phyloP scores from a whole-genome alignment of 257 asterid genomes.

The Marsdenia floribunda region DNA sequence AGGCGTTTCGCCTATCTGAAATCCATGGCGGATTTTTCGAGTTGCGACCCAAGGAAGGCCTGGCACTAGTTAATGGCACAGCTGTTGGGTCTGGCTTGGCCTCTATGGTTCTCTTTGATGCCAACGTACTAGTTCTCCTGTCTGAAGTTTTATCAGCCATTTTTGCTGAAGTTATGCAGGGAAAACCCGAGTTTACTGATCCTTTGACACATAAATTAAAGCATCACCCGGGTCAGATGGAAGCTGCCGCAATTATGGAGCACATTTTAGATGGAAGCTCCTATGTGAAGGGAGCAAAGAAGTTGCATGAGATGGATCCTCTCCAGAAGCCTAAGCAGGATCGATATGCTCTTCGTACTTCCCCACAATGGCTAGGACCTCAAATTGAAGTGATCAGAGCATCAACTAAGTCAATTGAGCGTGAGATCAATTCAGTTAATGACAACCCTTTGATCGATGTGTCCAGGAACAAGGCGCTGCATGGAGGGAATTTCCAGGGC shows the following conservation, averaged over 20 bases:
- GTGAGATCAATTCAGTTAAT: slow-evolving; percentile 29
- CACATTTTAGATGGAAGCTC: slow-evolving; percentile 27
- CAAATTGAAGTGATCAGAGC: slow-evolving; percentile 27
- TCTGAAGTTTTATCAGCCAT: slow-evolving; percentile 26
- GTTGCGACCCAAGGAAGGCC: slow-evolving; percentile 31
- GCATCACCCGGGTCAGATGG: slow-evolving; percentile 33
- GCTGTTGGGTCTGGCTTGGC: slow-evolving; percentile 31
- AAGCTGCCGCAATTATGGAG: slow-evolving; percentile 33
- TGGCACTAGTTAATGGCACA: slow-evolving; percentile 29
- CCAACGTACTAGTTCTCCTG: slow-evolving; percentile 19
- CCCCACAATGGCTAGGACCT: slow-evolving; percentile 32
- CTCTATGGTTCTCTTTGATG: slow-evolving; percentile 24
- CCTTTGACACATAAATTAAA: slow-evolving; percentile 27
- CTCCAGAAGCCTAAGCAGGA: slow-evolving; percentile 28
- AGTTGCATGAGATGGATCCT: slow-evolving; percentile 23
- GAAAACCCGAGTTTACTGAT: slow-evolving; percentile 29
- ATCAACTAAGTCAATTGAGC: slow-evolving; percentile 27
- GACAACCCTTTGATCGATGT: slow-evolving; percentile 30
- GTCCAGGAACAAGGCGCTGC: slow-evolving; percentile 26
- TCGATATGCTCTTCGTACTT: slow-evolving; percentile 25
- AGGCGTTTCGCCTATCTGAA: slow-evolving; percentile 16
- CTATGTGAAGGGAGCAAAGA: slow-evolving; percentile 23
- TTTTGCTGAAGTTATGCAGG: slow-evolving; percentile 28
- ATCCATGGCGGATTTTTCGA: slow-evolving; percentile 21
- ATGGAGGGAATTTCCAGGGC: slow-evolving; percentile 32